Evolutionary conservation across 108 stramenopile genomes (phyloP), one percentile per base, ranked within the genome.

Genomic region (Discostella stelligeroides): DNA sequence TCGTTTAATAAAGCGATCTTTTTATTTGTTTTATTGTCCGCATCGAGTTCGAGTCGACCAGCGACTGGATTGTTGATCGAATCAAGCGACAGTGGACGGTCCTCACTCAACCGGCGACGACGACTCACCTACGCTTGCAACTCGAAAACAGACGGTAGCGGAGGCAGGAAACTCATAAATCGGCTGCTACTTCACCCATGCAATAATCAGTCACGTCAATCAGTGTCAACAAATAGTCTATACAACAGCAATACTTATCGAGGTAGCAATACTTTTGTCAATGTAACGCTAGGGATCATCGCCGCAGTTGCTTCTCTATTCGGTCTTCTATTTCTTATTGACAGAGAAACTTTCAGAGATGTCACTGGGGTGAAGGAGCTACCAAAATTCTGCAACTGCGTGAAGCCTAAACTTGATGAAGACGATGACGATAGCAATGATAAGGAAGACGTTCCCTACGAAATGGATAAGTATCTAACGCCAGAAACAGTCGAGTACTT

Each of bases 221-320:
- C 55, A 37, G 7, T 27, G 2, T 23, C 55, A 27, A 37, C 55
- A 1, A 56, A 24, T 12, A 38, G 34, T 13, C 15, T 56, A 37
- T 56, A 56, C 37, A 23, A 56, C 1, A 37, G 8, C n/a, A 56
- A 56, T 14, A 56, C n/a, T 13, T 4, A 1, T 6, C 55, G 34
- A 2, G 34, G 55, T 1, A 18, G 55, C 30, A 38, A 23, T 27
- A 56, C 55, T 13, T 30, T 56, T 27, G n/a, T 38, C 34, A n/a
- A 30, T 17, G 55, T 56, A 13, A 38, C 55, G 34, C 7, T 55
- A 7, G 55, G 55, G 11, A 56, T 30, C n/a, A 30, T 56, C 55
- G 55, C 55, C 17, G 55, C 14, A 1, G 9, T 56, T 2, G 11
- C 13, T 2, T 37, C 34, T 12, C 12, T 56, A 6, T 18, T 56